Evolutionary conservation across 345 rosid genomes (phyloP), one percentile per base, ranked within the genome.

Genomic region (Triadica sebifera): DNA sequence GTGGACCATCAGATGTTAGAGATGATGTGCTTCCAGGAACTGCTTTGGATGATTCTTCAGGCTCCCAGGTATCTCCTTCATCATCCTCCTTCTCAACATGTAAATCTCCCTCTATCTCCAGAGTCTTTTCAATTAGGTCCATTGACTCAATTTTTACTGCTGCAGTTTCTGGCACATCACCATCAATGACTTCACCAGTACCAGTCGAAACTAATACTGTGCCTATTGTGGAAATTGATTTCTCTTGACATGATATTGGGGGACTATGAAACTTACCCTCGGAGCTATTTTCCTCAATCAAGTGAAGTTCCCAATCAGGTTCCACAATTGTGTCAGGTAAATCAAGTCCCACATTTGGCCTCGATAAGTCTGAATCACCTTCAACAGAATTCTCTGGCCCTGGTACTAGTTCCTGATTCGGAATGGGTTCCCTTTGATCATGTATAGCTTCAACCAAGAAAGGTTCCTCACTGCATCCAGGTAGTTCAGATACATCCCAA

Each of bases 1-100:
- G 87, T 2, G 95, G 97, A 39, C 93, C 98, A 76, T 91, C 98
- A 16, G 89, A 75, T 57, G 81, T 53, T 74, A 87, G 72, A 69
- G 82, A 61, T 62, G 82, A 74, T 15, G 77, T 77, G 74, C 89
- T 91, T 73, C 82, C 87, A 50, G 87, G 86, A 74, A 81, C 61
- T 69, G 74, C 81, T 86, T 83, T 87, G 41, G 86, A 81, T 64
- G 75, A 72, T 76, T 90, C 94, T 85, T 95, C 97, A 12, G 79
- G 65, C 73, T 90, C 94, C 94, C 92, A 88, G 29, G 80, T 51
- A 80, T 88, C 88, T 56, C 80, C 85, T 71, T 85, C 87, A 45
- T 86, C 93, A 25, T 89, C 93, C 61, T 89, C 88, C 79, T 88
- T 93, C 72, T 79, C 87, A 77, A 65, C 66, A 72, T 3, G 84